Evolutionary conservation across 2,329 filamentous ascomycete species (phyloP), one percentile per base, ranked within the genome.

Genomic region (Zymoseptoria passerinii): DNA sequence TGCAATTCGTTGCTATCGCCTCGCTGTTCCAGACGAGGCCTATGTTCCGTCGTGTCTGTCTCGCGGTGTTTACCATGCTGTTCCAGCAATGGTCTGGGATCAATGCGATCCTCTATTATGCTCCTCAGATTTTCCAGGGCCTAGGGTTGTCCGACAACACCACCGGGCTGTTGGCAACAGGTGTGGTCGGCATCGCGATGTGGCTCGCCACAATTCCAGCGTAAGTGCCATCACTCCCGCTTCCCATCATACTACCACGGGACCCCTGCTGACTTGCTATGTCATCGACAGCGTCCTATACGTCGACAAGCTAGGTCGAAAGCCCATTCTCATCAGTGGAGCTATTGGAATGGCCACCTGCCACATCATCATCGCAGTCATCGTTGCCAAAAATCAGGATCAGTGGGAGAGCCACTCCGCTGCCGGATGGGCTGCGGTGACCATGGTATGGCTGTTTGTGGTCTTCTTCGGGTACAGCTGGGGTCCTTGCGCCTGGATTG

Each of bases 391-490:
- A 61, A 83, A 85, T 67, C 74, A 83, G n/a, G 68, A 82, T 62
- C 72, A 78, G 3, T 91, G 86, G 78, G 69, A 72, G 0, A 68
- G 75, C 0, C 80, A 90, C 61, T 66, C 71, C 6, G 81, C 80
- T 0, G 85, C 86, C 0, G 87, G 87, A 1, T 91, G 88, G 88
- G 87, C 76, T 4, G 81, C 86, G 0, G 85, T 82, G 5, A 77
- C 71, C 55, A 86, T 88, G 81, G 83, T 88, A 8, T 90, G 87
- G 87, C 77, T 91, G 0, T 90, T 88, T 63, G 83, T 89, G 28
- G 76, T 89, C 28, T 82, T 88, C 71, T 91, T 91, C 67, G 88
- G 4, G 10, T 48, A 28, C 35, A 28, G 29, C 0, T 91, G 87
- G 87, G 86, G 87, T 0, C 87, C 87, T 2, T 86, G 83, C 65